Percentiles rank a stretch among this genome's conserved stretches.
Evolutionary conservation across 2,329 filamentous ascomycete genomes (phyloP).

Genomic region (Aspergillus flavus): DNA sequence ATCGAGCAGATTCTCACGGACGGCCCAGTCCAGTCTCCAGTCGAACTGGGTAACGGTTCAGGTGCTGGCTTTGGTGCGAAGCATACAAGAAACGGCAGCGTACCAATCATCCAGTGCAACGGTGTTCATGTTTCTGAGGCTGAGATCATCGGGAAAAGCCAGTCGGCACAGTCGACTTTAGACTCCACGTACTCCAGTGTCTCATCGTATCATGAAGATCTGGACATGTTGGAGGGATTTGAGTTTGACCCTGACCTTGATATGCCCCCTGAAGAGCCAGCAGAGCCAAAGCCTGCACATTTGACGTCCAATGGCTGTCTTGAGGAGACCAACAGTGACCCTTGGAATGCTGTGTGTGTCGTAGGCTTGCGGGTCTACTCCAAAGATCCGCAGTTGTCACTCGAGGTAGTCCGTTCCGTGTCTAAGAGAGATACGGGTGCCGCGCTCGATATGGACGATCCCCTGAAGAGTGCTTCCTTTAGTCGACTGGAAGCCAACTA

Average conservation of each 20-base stretch:
- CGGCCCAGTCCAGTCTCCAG: conserved; percentile 30
- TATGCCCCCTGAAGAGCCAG: conserved; percentile 37
- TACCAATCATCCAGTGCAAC: conserved; percentile 33
- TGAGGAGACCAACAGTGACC: conserved; percentile 35
- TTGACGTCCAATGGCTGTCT: conserved; percentile 14
- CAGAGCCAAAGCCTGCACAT: conserved; percentile 16
- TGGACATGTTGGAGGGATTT: conserved; percentile 42
- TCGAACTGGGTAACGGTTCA: conserved; percentile 25
- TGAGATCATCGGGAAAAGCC: conserved; percentile 13
- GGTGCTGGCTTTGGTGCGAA: conserved; percentile 21
- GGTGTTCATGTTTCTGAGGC: conserved; percentile 19
- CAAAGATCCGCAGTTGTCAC: conserved; percentile 52
- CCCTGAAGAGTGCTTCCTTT: conserved; percentile 35
- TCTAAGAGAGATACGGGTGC: conserved; percentile 41
- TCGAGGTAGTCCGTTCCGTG: conserved; percentile 55
- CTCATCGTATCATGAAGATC: conserved; percentile 28
- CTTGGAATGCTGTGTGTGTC: conserved; percentile 65
- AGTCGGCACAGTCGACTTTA: conserved; percentile 28
- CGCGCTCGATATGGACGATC: conserved; percentile 49
- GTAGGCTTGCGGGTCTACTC: conserved; percentile 62
- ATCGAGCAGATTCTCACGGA: conserved; percentile 25
- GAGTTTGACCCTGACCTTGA: conserved; percentile 48
- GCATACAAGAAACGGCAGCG: conserved; percentile 19
- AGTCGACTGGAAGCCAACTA: not conserved
- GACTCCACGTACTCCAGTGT: conserved; percentile 25